Conservation (phyloP, 2,329 filamentous ascomycete species). For the Colletotrichum navitas region DNA sequence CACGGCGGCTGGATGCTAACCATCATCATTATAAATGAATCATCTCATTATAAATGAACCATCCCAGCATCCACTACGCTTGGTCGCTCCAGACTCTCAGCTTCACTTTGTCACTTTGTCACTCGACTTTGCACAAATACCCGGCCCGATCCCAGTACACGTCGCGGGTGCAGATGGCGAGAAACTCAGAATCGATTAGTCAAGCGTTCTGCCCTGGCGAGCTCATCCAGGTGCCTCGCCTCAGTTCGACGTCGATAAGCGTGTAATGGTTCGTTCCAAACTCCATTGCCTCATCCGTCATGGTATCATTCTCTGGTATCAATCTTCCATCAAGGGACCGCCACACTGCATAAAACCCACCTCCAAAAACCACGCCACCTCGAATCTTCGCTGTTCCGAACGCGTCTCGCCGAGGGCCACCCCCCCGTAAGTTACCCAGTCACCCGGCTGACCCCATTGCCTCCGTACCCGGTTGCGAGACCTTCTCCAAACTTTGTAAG, state of each 20-base stretch:
- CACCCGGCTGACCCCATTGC: slow-evolving; percentile 6
- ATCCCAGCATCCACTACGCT: neutral
- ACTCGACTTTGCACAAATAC: neutral
- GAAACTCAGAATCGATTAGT: neutral
- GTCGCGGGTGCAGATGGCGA: neutral
- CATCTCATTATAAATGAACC: neutral
- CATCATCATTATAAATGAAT: neutral
- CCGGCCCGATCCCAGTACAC: neutral
- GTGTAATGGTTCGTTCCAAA: neutral
- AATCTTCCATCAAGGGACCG: slow-evolving; percentile 3
- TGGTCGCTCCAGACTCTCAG: neutral
- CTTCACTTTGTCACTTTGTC: neutral
- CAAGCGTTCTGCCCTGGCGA: neutral
- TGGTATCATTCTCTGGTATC: slow-evolving; percentile 16
- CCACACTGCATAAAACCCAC: neutral
- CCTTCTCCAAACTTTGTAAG: slow-evolving; percentile 7
- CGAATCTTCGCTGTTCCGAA: neutral
- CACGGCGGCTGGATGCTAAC: neutral
- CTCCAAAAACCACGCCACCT: neutral
- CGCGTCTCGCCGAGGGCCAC: too few species aligned
- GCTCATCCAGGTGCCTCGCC: neutral
- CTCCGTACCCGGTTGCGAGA: slow-evolving; percentile 19
- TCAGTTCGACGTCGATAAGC: neutral
- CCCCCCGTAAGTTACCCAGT: neutral
- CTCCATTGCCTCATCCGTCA: neutral